Conservation (phyloP, 257 asterid genomes). For the Sherardia arvensis region DNA sequence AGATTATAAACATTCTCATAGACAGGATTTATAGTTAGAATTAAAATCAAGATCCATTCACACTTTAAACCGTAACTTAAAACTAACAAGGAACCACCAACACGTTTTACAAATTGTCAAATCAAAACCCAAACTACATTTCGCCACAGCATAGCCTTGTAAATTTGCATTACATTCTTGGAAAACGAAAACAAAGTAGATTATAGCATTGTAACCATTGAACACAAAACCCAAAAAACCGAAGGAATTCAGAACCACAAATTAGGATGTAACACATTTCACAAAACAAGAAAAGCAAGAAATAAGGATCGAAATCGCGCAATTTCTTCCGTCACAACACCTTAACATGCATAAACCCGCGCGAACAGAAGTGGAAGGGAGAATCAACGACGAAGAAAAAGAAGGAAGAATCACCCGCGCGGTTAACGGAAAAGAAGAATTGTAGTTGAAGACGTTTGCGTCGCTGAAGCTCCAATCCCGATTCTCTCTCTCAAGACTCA, state of each 20-base stretch:
- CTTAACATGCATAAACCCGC: not conserved
- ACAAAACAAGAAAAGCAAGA: not conserved
- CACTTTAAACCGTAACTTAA: not conserved
- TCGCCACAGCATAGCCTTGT: not conserved
- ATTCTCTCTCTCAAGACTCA: not conserved
- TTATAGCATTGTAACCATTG: not conserved
- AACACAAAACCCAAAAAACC: not conserved
- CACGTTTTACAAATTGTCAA: not conserved
- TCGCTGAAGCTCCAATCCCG: not conserved
- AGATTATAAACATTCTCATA: not conserved
- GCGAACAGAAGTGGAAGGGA: not conserved
- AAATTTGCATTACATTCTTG: not conserved
- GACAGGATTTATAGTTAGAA: not conserved
- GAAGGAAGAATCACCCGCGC: slow-evolving; percentile 1
- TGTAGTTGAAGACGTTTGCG: not conserved
- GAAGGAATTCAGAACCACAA: not conserved
- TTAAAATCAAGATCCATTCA: not conserved
- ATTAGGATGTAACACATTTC: not conserved
- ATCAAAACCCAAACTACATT: not conserved
- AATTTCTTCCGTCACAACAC: not conserved
- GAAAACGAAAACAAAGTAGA: not conserved
- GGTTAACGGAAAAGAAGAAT: not conserved
- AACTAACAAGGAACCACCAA: not conserved
- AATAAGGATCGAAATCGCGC: not conserved
- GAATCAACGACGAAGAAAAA: not conserved